Conservation (phyloP, 495 filamentous ascomycete genomes). For the Symbiotaphrina buchneri region DNA sequence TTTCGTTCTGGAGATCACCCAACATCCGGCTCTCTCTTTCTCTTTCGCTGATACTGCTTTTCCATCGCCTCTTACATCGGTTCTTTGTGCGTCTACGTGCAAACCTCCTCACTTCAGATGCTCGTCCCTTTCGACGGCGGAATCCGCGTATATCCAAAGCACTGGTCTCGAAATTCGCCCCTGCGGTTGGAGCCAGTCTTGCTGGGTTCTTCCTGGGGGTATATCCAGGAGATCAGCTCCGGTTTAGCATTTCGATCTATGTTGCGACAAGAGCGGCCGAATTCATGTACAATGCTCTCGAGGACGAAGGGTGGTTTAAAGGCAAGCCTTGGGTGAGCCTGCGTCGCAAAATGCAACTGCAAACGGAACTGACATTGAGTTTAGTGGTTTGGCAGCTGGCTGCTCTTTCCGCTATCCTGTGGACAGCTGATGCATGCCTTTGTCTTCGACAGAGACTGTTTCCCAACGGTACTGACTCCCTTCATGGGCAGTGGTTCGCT, state of each 20-base stretch:
- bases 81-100: constrained; percentile 67
- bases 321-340: constrained; percentile 20
- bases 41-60: constrained; percentile 59
- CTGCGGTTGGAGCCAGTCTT: constrained; percentile 68
- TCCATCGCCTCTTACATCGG: constrained; percentile 75
- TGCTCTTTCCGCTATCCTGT: constrained; percentile 78
- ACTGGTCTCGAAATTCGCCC: constrained; percentile 62
- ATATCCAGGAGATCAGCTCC: constrained; percentile 51
- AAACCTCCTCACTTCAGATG: constrained; percentile 52
- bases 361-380: constrained; percentile 16
- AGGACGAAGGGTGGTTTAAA: constrained; percentile 60
- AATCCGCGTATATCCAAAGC: constrained; percentile 55
- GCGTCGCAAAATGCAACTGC: not conserved
- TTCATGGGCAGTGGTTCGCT: constrained; percentile 1
- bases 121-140: constrained; percentile 52
- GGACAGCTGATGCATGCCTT: constrained; percentile 83
- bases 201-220: constrained; percentile 67
- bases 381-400: constrained; percentile 91
- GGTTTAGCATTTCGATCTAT: constrained; percentile 63
- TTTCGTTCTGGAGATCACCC: constrained; percentile 37
- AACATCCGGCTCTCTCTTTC: constrained; percentile 61
- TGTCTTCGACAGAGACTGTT: constrained; percentile 80
- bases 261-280: constrained; percentile 58
- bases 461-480: constrained; percentile 29
- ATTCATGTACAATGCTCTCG: constrained; percentile 63